These are phyloP conservation scores for Sphaerostilbella broomeana DNA, from an alignment of 2,329 filamentous ascomycete species.

Conservation along the genomic window DNA sequence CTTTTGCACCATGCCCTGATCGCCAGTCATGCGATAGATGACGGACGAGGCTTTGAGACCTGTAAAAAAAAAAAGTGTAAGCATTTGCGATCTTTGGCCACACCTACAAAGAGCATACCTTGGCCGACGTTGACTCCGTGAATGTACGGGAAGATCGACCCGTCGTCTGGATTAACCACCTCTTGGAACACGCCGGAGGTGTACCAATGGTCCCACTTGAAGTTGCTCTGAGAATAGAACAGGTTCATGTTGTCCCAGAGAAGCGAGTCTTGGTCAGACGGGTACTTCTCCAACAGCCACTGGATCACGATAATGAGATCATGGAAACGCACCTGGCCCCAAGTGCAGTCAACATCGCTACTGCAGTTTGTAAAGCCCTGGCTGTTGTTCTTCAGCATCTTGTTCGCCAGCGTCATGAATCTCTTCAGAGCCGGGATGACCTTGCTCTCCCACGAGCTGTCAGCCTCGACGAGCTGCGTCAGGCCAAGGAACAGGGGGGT, in stretches of 20 bases:
- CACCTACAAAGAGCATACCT: slow-evolving; percentile 21
- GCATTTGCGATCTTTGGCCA: not conserved
- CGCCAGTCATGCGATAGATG: slow-evolving; percentile 35
- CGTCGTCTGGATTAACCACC: slow-evolving; percentile 15
- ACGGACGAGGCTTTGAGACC: slow-evolving; percentile 34
- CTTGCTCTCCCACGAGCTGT: slow-evolving; percentile 18
- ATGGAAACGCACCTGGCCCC: slow-evolving; percentile 30
- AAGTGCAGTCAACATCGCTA: slow-evolving; percentile 30
- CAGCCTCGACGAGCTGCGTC: slow-evolving; percentile 28
- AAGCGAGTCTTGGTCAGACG: slow-evolving; percentile 17
- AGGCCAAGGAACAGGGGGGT: slow-evolving; percentile 27
- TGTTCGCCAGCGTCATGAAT: slow-evolving; percentile 39
- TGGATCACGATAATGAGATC: slow-evolving; percentile 35
- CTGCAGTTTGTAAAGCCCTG: slow-evolving; percentile 42
- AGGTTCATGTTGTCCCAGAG: slow-evolving; percentile 37
- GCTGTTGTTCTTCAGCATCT: slow-evolving; percentile 48
- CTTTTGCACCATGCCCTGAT: slow-evolving; percentile 28
- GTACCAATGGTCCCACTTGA: slow-evolving; percentile 26
- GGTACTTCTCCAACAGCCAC: slow-evolving; percentile 33
- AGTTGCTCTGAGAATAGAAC: slow-evolving; percentile 26
- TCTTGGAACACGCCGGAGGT: slow-evolving; percentile 18
- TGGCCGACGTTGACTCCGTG: slow-evolving; percentile 40
- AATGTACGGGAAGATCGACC: slow-evolving; percentile 24
- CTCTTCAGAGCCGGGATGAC: slow-evolving; percentile 16
- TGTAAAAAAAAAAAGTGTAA: slow-evolving; percentile 11